These are phyloP conservation scores for Pyronema omphalodes DNA, from an alignment of 495 filamentous ascomycete genomes.

Conservation along the genomic window DNA sequence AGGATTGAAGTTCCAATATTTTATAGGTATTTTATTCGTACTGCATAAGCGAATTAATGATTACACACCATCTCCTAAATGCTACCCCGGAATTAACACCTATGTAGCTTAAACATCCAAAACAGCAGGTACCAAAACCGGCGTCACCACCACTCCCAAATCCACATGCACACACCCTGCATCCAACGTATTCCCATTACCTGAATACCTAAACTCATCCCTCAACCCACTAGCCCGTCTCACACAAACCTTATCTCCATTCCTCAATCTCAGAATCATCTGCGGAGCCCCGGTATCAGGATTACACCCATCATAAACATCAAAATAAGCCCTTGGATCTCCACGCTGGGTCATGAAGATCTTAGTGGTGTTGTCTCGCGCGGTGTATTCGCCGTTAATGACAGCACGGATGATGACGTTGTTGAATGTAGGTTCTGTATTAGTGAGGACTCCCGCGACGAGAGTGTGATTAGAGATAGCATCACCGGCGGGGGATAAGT, in stretches of 20 bases:
- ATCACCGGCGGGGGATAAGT: constrained; percentile 31
- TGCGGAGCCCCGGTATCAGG: constrained; percentile 31
- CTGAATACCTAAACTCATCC: constrained; percentile 19
- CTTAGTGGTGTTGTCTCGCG: constrained; percentile 36
- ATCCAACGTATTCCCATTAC: not conserved
- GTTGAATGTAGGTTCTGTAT: constrained; percentile 14
- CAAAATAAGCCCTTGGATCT: constrained; percentile 31
- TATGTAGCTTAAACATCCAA: too few species aligned
- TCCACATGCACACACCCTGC: not conserved
- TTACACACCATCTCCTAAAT: too few species aligned
- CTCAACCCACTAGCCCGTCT: constrained; percentile 15
- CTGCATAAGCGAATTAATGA: too few species aligned
- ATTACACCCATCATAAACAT: constrained; percentile 34
- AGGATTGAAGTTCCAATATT: too few species aligned
- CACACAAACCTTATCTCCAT: constrained; percentile 20
- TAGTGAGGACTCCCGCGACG: constrained; percentile 29
- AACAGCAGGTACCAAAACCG: too few species aligned
- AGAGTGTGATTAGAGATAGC: constrained; percentile 31
- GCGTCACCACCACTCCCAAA: not conserved
- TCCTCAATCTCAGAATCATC: constrained; percentile 16
- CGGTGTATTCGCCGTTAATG: constrained; percentile 61
- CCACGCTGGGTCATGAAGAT: constrained; percentile 36
- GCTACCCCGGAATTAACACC: too few species aligned
- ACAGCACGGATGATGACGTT: constrained; percentile 28
- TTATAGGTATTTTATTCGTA: too few species aligned